Conservation (phyloP, 495 filamentous ascomycete species). For the Cryomyces antarcticus region DNA sequence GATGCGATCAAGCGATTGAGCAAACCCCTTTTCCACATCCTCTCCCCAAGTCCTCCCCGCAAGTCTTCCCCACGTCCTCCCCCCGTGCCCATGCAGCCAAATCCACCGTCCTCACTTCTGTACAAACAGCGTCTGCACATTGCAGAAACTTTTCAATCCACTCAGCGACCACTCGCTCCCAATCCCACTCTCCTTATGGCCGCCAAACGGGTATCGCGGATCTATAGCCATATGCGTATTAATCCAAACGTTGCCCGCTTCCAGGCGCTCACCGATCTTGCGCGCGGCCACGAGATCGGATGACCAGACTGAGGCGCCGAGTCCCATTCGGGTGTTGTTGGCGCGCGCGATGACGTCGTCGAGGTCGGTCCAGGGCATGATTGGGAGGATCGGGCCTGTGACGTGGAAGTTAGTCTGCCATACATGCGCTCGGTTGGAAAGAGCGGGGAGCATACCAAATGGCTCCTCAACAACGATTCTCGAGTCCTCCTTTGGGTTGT, state of each 20-base stretch:
- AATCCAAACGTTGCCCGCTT: conserved; percentile 27
- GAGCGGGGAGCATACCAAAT: no score
- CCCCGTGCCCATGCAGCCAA: no score
- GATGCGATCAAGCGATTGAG: no score
- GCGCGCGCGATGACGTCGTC: conserved; percentile 29
- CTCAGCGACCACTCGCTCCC: conserved; percentile 38
- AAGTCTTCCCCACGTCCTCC: no score
- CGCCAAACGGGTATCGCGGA: conserved; percentile 36
- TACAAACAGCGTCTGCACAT: background rate
- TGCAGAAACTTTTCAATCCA: background rate
- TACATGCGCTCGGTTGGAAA: no score
- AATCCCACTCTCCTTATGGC: conserved; percentile 45
- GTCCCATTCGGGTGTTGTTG: conserved; percentile 26
- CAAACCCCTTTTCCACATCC: no score
- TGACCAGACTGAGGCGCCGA: conserved; percentile 31
- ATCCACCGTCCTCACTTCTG: background rate
- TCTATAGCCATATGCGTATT: conserved; percentile 24
- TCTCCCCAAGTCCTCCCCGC: no score
- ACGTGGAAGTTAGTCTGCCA: no score
- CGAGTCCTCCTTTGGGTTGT: conserved; percentile 34
- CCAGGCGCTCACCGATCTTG: conserved; percentile 21
- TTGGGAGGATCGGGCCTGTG: conserved; percentile 31
- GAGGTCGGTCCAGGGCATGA: conserved; percentile 27
- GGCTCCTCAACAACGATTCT: conserved; percentile 28
- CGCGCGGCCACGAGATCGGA: conserved; percentile 24